Evolutionary conservation across 2,329 filamentous ascomycete species (phyloP).

Genomic region (Venturia pyrina): DNA sequence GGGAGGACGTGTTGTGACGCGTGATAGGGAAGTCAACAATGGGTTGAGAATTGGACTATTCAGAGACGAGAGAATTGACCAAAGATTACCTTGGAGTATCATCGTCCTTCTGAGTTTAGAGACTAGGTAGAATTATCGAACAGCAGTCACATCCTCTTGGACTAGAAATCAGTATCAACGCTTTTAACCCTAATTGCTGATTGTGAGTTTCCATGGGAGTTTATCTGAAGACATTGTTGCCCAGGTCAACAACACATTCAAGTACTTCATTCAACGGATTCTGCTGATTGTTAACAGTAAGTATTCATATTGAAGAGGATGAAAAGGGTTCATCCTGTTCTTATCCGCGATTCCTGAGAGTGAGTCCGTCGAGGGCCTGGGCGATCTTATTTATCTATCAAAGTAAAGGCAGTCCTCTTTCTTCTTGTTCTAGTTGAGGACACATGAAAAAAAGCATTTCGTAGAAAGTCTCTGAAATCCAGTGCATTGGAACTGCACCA

Average conservation of each 20-base stretch:
- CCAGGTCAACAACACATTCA: neutral
- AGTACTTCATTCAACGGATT: neutral
- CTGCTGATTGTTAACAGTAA: too few species aligned
- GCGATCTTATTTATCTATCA: neutral
- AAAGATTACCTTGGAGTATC: neutral
- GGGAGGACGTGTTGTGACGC: neutral
- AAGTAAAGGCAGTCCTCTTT: neutral
- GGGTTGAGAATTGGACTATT: neutral
- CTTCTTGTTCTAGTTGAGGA: neutral
- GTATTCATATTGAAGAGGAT: too few species aligned
- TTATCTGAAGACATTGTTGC: neutral
- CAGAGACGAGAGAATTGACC: neutral
- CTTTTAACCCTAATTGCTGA: too few species aligned
- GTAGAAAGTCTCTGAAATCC: neutral
- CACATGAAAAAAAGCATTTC: neutral
- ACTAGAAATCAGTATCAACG: neutral
- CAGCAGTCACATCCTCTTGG: neutral
- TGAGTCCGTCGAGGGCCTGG: neutral
- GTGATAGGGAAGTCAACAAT: neutral
- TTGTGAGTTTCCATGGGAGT: neutral
- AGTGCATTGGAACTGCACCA: too few species aligned
- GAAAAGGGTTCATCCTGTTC: neutral
- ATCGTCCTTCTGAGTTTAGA: neutral
- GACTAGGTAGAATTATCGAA: neutral
- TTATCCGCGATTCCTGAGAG: neutral